A percentile compares a stretch with the other conserved stretches of the same genome.
These are phyloP conservation scores for Phyllosticta citriasiana DNA, from an alignment of 2,329 filamentous ascomycete species.

Conservation along the genomic window DNA sequence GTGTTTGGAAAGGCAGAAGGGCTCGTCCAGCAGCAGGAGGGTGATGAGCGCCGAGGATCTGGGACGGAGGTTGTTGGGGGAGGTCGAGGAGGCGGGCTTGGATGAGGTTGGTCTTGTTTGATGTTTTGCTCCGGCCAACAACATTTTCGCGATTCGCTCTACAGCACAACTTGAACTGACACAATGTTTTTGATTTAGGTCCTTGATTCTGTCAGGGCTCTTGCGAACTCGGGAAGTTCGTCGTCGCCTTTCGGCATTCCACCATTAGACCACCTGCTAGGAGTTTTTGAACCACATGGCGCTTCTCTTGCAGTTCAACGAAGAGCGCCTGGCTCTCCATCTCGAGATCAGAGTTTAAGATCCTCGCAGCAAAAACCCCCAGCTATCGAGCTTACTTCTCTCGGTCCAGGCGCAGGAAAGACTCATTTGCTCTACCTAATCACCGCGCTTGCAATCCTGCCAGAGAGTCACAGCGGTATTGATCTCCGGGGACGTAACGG, in stretches of 20 bases:
- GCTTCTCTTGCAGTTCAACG: constrained; percentile 12
- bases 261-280: constrained; percentile 34
- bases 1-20: not conserved
- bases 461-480: constrained; percentile 22
- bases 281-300: constrained; percentile 7
- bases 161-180: not conserved
- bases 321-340: constrained; percentile 8
- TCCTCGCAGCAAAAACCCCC: constrained; percentile 18
- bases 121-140: not conserved
- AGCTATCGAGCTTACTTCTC: constrained; percentile 45
- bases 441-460: constrained; percentile 42
- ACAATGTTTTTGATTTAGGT: constrained; percentile 21
- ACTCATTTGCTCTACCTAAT: constrained; percentile 50
- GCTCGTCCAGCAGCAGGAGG: not conserved
- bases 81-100: constrained; percentile 22
- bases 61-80: constrained; percentile 42
- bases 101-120: constrained; percentile 32
- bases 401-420: constrained; percentile 44
- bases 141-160: not conserved
- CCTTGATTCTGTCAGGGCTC: constrained; percentile 27
- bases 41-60: constrained; percentile 35
- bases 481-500: constrained; percentile 36
- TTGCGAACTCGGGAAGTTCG: constrained; percentile 13
- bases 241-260: constrained; percentile 32
- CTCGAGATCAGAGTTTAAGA: constrained; percentile 12